phyloP scores from a whole-genome alignment of 257 asterid genomes.

The Cinchona pubescens region DNA sequence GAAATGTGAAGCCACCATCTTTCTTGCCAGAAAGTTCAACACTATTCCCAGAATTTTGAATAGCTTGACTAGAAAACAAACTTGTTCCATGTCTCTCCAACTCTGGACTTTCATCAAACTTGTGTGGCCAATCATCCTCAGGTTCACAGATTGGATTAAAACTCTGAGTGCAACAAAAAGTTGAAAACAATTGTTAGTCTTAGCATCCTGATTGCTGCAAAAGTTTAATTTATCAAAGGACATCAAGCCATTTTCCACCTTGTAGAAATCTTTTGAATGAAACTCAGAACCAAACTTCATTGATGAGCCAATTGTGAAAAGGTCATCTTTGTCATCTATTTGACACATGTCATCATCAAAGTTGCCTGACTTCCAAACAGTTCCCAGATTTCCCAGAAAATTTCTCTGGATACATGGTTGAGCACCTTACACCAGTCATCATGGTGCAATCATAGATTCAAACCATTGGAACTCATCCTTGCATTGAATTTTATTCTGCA shows the following conservation, averaged over 20 bases:
- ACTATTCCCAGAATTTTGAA: constrained; percentile 36
- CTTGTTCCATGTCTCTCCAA: constrained; percentile 39
- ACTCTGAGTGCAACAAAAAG: constrained; percentile 46
- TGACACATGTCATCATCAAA: constrained; percentile 89
- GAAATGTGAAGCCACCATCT: constrained; percentile 64
- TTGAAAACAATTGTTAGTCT: constrained; percentile 4
- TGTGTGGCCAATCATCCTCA: constrained; percentile 68
- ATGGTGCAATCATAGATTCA: constrained; percentile 53
- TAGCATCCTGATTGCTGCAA: constrained; percentile 2
- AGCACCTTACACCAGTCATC: constrained; percentile 48
- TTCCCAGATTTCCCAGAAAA: constrained; percentile 47
- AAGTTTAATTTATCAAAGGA: constrained; percentile 11
- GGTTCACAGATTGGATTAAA: constrained; percentile 93
- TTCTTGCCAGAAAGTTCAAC: constrained; percentile 42
- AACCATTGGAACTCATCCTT: constrained; percentile 57
- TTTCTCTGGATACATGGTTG: constrained; percentile 50
- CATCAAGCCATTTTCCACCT: constrained; percentile 47
- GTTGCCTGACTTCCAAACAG: constrained; percentile 65
- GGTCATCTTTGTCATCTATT: constrained; percentile 65
- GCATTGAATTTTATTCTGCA: constrained; percentile 62
- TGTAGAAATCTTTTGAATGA: constrained; percentile 54
- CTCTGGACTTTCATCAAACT: constrained; percentile 73
- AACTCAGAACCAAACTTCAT: constrained; percentile 42
- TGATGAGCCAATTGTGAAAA: constrained; percentile 52
- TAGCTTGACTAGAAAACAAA: constrained; percentile 42